These are phyloP conservation scores for Alternaria sp. DNA, from an alignment of 2,329 filamentous ascomycete genomes.

Conservation along the genomic window DNA sequence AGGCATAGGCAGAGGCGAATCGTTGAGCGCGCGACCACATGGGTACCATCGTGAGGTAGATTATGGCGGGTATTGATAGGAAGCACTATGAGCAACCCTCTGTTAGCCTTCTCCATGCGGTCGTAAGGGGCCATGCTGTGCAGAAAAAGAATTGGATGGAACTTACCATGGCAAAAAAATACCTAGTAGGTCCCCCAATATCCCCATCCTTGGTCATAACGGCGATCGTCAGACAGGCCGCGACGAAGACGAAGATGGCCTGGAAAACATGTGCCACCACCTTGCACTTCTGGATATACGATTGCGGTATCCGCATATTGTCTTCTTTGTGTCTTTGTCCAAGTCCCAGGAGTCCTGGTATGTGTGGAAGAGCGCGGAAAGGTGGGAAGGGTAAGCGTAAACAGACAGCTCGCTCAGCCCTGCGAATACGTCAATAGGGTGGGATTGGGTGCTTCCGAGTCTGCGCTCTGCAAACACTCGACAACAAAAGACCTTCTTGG, in stretches of 20 bases:
- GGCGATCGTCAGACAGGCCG: conserved; percentile 65
- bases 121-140: neutral
- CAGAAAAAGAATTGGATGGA: neutral
- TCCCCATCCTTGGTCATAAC: conserved; percentile 64
- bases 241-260: conserved; percentile 65
- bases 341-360: neutral
- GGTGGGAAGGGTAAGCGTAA: conserved; percentile 5
- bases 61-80: conserved; percentile 64
- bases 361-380: conserved; percentile 7
- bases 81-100: conserved; percentile 60
- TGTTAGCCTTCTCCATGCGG: conserved; percentile 26
- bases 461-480: neutral
- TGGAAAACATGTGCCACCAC: conserved; percentile 64
- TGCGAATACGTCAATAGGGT: conserved; percentile 6
- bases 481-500: neutral
- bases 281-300: conserved; percentile 64
- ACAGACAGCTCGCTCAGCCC: conserved; percentile 7
- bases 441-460: neutral
- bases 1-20: conserved; percentile 68
- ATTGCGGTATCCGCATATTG: conserved; percentile 56
- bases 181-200: conserved; percentile 64
- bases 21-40: conserved; percentile 66
- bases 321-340: neutral
- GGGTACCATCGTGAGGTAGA: conserved; percentile 68
- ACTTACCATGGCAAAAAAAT: conserved; percentile 66